Conservation (phyloP, 2,329 filamentous ascomycete genomes). For the Seiridium cupressi region DNA sequence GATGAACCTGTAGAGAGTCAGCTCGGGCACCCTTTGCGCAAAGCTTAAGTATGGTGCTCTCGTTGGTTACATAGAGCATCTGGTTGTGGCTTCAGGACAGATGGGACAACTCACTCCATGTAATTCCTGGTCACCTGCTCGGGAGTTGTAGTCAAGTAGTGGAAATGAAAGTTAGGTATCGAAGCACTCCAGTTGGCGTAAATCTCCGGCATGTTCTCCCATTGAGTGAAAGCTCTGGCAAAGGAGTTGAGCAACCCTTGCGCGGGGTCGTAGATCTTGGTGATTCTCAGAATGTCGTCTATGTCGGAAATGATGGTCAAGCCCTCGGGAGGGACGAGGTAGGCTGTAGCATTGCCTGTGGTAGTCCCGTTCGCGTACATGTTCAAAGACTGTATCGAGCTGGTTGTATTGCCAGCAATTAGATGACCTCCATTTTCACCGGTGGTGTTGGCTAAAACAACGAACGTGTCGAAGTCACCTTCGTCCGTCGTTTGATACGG, state of each 20-base stretch:
- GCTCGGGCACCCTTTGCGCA: not conserved
- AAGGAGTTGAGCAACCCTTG: slow-evolving; percentile 73
- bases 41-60: not conserved
- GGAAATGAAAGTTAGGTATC: slow-evolving; percentile 70
- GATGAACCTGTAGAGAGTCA: slow-evolving; percentile 51
- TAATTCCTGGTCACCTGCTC: slow-evolving; percentile 77
- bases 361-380: slow-evolving; percentile 63
- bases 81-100: not conserved
- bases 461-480: slow-evolving; percentile 73
- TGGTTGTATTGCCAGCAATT: slow-evolving; percentile 62
- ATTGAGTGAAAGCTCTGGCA: slow-evolving; percentile 65
- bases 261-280: slow-evolving; percentile 75
- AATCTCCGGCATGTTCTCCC: slow-evolving; percentile 79
- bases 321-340: slow-evolving; percentile 68
- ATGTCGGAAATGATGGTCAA: slow-evolving; percentile 75
- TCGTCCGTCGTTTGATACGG: slow-evolving; percentile 64
- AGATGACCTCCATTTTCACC: slow-evolving; percentile 48
- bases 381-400: slow-evolving; percentile 64
- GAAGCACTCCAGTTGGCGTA: slow-evolving; percentile 73
- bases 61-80: not conserved
- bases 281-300: slow-evolving; percentile 77
- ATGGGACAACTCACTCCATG: slow-evolving; percentile 53
- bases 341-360: slow-evolving; percentile 72
- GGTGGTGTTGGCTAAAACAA: slow-evolving; percentile 59
- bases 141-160: slow-evolving; percentile 78